These are phyloP conservation scores for Trametes polyzona DNA, from an alignment of 1,284 basidiomycete genomes.

Conservation along the genomic window DNA sequence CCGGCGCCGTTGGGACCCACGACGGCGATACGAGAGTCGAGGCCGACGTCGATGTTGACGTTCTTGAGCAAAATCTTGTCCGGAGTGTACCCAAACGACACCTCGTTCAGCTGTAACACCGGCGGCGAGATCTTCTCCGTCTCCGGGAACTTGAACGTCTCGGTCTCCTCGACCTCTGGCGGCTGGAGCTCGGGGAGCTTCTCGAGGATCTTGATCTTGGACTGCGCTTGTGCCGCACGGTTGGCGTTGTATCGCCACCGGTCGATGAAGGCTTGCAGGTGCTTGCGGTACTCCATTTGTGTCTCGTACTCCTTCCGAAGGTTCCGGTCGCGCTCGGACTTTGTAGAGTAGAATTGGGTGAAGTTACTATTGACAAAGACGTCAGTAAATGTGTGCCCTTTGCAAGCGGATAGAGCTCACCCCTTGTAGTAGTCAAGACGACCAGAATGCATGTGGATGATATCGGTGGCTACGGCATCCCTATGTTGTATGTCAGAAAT, in stretches of 20 bases:
- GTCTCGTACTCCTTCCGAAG: constrained; percentile 94
- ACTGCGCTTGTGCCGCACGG: constrained; percentile 60
- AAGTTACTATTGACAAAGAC: constrained; percentile 76
- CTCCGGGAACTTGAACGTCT: constrained; percentile 93
- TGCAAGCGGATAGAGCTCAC: constrained; percentile 41
- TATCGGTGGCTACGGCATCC: constrained; percentile 95
- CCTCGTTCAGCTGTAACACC: constrained; percentile 91
- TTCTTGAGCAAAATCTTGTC: constrained; percentile 82
- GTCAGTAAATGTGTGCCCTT: background rate
- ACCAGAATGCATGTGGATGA: constrained; percentile 95
- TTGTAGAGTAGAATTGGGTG: constrained; percentile 98
- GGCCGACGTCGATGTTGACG: constrained; percentile 89
- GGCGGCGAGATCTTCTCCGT: constrained; percentile 97
- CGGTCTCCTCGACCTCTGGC: constrained; percentile 88
- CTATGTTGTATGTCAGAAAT: constrained; percentile 48
- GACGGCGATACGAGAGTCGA: constrained; percentile 90
- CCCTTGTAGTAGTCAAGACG: constrained; percentile 95
- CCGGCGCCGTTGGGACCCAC: constrained; percentile 86
- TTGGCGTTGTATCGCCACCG: constrained; percentile 96
- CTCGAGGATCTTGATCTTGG: constrained; percentile 98
- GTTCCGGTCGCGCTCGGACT: constrained; percentile 92
- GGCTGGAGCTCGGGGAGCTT: constrained; percentile 95
- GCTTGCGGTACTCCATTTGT: constrained; percentile 93
- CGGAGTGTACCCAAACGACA: constrained; percentile 87
- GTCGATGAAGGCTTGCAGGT: constrained; percentile 97